Base-by-base conservation (phyloP, 257 asterid genomes). In the Fraxinus americana region DNA sequence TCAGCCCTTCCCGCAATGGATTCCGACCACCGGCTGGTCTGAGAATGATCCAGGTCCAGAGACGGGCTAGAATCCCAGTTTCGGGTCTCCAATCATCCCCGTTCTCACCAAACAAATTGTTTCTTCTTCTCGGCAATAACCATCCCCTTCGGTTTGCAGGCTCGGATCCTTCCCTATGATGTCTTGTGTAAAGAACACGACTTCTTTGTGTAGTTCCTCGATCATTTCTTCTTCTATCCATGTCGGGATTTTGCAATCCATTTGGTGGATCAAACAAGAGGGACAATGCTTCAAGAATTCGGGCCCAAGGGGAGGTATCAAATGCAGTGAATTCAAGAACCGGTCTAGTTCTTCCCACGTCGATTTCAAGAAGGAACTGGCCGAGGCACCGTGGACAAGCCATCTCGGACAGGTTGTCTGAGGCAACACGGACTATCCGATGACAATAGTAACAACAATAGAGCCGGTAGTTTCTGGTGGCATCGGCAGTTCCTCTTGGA, bases 361-460 rank as follows among this genome's bases (percentile, higher is more conserved):
- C 89, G 43, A 92, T 82, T 80, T 91, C 89, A 14, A 75, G 65
- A 36, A 92, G 90, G 74, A 94, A 90, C 66, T 83, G 90, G 11
- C 94, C 92, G 3, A 52, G 84, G 82, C 99, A 94, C 19, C 89
- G 89, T 1, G 97, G 97, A 25, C 99, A 92, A 30, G 80, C 25
- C 38, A 83, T 13, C 59, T 84, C 84, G 5, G 92, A 81, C 1
- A 91, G 85, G 23, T 77, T 75, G 4, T 77, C 79, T 0, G 89
- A 71, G 16, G 90, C 79, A 29, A 86, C 76, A 67, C 92, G 82
- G 61, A 88, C 94, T 7, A 89, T 75, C 6, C 87, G 91, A 80
- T 91, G 98, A 86, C 98, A 94, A 63, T 94, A 93, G 82, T 91
- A 90, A 65, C 99, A 94, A 97, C 97, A 90, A 71, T 89, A 90